phyloP scores from a whole-genome alignment of 176 grass and related monocot genomes.

The Oryza punctata region DNA sequence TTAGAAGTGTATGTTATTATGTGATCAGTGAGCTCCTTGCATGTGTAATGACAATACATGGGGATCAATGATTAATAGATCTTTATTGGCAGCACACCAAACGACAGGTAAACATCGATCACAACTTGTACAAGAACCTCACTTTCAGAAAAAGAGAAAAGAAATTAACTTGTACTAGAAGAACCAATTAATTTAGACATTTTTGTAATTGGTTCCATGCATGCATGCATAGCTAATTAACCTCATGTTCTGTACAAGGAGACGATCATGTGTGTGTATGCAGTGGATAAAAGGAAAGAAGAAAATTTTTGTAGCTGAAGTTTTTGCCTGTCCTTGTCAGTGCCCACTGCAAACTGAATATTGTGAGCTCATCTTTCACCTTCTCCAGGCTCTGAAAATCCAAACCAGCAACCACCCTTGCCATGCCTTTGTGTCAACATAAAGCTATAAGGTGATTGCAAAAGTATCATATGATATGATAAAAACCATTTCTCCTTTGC shows the following conservation, averaged over 20 bases:
- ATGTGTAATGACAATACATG: constrained; percentile 12
- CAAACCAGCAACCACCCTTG: constrained; percentile 27
- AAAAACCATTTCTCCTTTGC: constrained; percentile 14
- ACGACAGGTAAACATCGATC: background rate
- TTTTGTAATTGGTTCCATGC: constrained; percentile 11
- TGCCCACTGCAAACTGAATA: constrained; percentile 35
- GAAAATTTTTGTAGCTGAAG: background rate
- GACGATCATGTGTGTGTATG: constrained; percentile 15
- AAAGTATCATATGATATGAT: background rate
- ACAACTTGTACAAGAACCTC: constrained; percentile 9
- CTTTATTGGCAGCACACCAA: constrained; percentile 26
- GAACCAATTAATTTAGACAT: constrained; percentile 32
- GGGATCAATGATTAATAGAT: constrained; percentile 30
- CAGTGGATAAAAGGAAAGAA: background rate
- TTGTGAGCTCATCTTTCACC: constrained; percentile 41
- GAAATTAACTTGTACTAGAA: background rate
- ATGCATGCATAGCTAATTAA: background rate
- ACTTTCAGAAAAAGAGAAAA: background rate
- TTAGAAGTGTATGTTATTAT: constrained; percentile 4
- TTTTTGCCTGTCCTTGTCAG: constrained; percentile 44
- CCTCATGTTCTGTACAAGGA: background rate
- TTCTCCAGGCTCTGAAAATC: constrained; percentile 32
- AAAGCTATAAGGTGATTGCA: constrained; percentile 39
- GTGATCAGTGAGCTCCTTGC: background rate
- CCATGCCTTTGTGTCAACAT: constrained; percentile 44